These are phyloP conservation scores for Radiomyces spectabilis DNA, from an alignment of 192 early-diverging fungal species.

Conservation along the genomic window DNA sequence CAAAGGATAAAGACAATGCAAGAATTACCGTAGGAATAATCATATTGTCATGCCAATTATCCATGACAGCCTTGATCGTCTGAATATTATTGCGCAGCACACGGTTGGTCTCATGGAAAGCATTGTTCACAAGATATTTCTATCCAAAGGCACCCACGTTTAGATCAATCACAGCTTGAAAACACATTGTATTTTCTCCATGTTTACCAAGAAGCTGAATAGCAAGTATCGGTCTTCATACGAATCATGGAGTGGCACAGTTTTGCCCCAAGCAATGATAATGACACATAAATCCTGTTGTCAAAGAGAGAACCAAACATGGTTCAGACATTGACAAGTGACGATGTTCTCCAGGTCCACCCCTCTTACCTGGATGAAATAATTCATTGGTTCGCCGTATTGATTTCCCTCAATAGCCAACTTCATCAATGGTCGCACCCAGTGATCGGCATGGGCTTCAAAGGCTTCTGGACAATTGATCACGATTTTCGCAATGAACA, in stretches of 20 bases:
- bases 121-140: constrained; percentile 38
- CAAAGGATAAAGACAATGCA: not conserved
- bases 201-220: constrained; percentile 35
- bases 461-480: constrained; percentile 58
- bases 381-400: constrained; percentile 57
- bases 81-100: constrained; percentile 48
- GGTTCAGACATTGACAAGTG: not conserved
- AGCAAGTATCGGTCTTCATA: constrained; percentile 34
- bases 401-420: constrained; percentile 39
- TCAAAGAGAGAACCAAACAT: not conserved
- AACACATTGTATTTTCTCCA: not conserved
- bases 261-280: constrained; percentile 56
- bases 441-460: constrained; percentile 43
- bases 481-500: constrained; percentile 61
- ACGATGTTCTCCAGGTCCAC: not conserved
- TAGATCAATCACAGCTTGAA: too few species aligned
- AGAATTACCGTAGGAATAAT: constrained; percentile 56
- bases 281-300: constrained; percentile 56
- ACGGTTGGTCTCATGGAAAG: constrained; percentile 23
- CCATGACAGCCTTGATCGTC: constrained; percentile 52
- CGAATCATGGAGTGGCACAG: constrained; percentile 15
- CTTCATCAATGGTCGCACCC: constrained; percentile 53
- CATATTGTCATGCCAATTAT: constrained; percentile 52
- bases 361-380: constrained; percentile 55
- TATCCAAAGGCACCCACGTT: constrained; percentile 3